phyloP scores from a whole-genome alignment of 2,329 filamentous ascomycete species.

The Nigrospora osmanthi region DNA sequence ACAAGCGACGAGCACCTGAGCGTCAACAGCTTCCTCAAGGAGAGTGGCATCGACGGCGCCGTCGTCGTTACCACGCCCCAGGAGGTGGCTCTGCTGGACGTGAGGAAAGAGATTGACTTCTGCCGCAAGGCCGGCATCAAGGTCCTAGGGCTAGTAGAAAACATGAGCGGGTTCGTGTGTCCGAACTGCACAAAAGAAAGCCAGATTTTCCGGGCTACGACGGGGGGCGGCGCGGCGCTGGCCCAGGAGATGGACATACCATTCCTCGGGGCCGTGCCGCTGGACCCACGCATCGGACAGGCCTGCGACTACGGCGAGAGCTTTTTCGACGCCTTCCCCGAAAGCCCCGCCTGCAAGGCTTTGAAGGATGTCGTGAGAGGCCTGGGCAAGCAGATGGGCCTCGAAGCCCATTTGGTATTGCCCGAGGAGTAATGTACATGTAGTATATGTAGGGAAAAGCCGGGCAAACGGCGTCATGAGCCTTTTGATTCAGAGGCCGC shows the following conservation, averaged over 20 bases:
- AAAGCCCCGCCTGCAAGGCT: slow-evolving; percentile 82
- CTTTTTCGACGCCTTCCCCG: slow-evolving; percentile 88
- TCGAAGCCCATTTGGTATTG: slow-evolving; percentile 48
- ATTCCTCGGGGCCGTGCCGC: slow-evolving; percentile 81
- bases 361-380: slow-evolving; percentile 73
- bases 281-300: slow-evolving; percentile 93
- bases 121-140: slow-evolving; percentile 89
- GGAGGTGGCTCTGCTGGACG: slow-evolving; percentile 85
- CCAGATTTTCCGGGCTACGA: slow-evolving; percentile 87
- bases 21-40: slow-evolving; percentile 85
- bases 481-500: background rate
- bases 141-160: slow-evolving; percentile 87
- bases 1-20: slow-evolving; percentile 93
- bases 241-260: slow-evolving; percentile 82
- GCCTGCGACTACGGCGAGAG: slow-evolving; percentile 96
- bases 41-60: slow-evolving; percentile 87
- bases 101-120: slow-evolving; percentile 96
- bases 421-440: slow-evolving; percentile 25
- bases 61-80: slow-evolving; percentile 92
- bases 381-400: slow-evolving; percentile 58
- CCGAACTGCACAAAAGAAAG: slow-evolving; percentile 77
- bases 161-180: slow-evolving; percentile 97
- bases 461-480: too few species aligned
- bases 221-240: slow-evolving; percentile 73
- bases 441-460: too few species aligned